Conservation (phyloP, 176 grass and related monocot species). For the Tillandsia leiboldiana region DNA sequence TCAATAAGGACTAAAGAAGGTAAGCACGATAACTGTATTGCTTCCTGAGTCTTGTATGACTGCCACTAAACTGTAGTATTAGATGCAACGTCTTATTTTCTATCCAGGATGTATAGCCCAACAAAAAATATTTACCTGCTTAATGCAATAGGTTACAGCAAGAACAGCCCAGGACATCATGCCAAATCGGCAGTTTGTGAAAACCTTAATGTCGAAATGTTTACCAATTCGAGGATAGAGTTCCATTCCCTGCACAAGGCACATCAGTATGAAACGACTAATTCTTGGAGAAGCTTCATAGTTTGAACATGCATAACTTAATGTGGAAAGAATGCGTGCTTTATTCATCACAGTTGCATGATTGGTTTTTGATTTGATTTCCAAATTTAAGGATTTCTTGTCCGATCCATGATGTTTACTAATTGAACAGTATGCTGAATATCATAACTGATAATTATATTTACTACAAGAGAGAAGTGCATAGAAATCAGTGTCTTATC, state of each 20-base stretch:
- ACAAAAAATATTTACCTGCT: constrained; percentile 57
- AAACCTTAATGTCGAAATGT: constrained; percentile 93
- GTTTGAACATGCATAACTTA: too few species aligned
- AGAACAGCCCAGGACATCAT: constrained; percentile 99
- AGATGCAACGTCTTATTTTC: too few species aligned
- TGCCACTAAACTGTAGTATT: too few species aligned
- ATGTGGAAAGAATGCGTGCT: too few species aligned
- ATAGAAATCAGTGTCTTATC: too few species aligned
- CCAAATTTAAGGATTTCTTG: too few species aligned
- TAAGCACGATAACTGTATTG: constrained; percentile 3
- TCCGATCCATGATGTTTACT: too few species aligned
- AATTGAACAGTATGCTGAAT: too few species aligned
- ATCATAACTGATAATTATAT: too few species aligned
- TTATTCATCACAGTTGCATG: too few species aligned
- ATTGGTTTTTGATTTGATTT: too few species aligned
- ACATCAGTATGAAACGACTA: neutral
- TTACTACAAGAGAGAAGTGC: too few species aligned
- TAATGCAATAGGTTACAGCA: constrained; percentile 97
- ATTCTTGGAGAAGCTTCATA: neutral
- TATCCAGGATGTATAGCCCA: constrained; percentile 2
- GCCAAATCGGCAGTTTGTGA: constrained; percentile 96
- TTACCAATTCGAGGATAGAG: constrained; percentile 94
- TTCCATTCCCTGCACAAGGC: constrained; percentile 73
- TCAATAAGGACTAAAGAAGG: constrained; percentile 18
- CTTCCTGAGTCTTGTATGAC: neutral